A percentile compares a stretch with the other conserved stretches of the same genome.
Evolutionary conservation across 2,329 filamentous ascomycete genomes (phyloP).

Genomic region (Seiridium cupressi): DNA sequence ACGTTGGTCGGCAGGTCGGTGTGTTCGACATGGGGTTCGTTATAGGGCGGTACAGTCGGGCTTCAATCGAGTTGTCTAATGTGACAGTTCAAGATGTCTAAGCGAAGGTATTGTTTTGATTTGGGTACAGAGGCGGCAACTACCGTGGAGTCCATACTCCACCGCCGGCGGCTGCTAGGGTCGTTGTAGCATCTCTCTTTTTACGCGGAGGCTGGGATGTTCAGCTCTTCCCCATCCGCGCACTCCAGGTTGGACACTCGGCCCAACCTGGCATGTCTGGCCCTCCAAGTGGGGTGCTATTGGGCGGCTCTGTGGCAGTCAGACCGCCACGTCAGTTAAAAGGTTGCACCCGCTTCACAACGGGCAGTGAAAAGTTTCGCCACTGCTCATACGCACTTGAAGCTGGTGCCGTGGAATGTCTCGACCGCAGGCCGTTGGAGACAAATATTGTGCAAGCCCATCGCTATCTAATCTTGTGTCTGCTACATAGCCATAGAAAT

Average conservation of each 20-base stretch:
- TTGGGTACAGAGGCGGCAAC: conserved; percentile 1
- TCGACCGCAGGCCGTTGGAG: too few species aligned
- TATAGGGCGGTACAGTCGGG: neutral
- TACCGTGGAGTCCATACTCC: neutral
- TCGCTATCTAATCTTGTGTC: too few species aligned
- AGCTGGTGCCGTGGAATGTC: too few species aligned
- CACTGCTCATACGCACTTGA: neutral
- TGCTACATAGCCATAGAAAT: too few species aligned
- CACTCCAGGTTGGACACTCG: neutral
- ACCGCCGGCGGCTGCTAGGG: neutral
- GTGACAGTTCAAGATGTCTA: neutral
- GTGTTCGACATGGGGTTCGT: too few species aligned
- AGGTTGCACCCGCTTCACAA: neutral
- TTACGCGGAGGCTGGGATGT: conserved; percentile 3
- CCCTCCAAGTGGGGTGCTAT: neutral
- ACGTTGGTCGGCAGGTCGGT: neutral
- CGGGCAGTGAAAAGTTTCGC: neutral
- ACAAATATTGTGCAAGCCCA: too few species aligned
- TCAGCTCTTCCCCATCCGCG: conserved; percentile 4
- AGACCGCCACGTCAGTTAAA: conserved; percentile 6
- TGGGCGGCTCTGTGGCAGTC: neutral
- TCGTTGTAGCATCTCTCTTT: neutral
- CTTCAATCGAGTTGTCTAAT: neutral
- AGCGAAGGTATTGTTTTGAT: conserved; percentile 6
- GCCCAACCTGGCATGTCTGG: neutral